Percentiles rank a stretch among this genome's conserved stretches.
These are phyloP conservation scores for Dalbergia cochinchinensis DNA, from an alignment of 306 rosid genomes.

Conservation along the genomic window DNA sequence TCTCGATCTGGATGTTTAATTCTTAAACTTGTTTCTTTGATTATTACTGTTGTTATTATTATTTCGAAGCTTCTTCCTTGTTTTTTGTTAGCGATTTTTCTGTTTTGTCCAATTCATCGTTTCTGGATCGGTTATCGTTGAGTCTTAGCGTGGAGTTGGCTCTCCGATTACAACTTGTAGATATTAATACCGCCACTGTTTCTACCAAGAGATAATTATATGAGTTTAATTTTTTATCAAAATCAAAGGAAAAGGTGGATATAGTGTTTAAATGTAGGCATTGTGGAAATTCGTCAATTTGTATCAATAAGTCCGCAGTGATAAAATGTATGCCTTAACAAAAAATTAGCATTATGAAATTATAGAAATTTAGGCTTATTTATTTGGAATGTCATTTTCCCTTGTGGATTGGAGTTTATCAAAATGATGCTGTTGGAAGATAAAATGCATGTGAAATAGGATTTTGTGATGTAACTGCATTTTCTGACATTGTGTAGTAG, in stretches of 20 bases:
- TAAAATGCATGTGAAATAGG: background rate
- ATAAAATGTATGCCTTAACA: background rate
- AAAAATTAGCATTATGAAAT: background rate
- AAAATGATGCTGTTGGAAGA: slow-evolving; percentile 18
- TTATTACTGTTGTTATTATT: background rate
- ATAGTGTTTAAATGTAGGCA: background rate
- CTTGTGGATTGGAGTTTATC: slow-evolving; percentile 24
- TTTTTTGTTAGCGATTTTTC: slow-evolving; percentile 7
- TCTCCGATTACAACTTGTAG: slow-evolving; percentile 10
- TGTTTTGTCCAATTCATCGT: background rate
- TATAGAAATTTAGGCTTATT: slow-evolving; percentile 5
- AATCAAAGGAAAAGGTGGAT: background rate
- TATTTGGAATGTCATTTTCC: slow-evolving; percentile 13
- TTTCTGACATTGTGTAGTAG: slow-evolving; percentile 23
- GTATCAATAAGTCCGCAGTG: background rate
- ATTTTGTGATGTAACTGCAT: slow-evolving; percentile 12
- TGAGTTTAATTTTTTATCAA: background rate
- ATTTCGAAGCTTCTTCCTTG: background rate
- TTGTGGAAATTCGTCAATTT: background rate
- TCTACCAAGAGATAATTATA: too few species aligned
- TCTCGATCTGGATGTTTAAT: slow-evolving; percentile 42
- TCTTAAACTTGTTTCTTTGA: background rate
- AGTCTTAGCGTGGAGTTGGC: slow-evolving; percentile 4
- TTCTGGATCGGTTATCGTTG: slow-evolving; percentile 32
- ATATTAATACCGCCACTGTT: background rate